Evolutionary conservation across 345 rosid genomes (phyloP), one percentile per base, ranked within the genome.

Genomic region (Jatropha curcas): DNA sequence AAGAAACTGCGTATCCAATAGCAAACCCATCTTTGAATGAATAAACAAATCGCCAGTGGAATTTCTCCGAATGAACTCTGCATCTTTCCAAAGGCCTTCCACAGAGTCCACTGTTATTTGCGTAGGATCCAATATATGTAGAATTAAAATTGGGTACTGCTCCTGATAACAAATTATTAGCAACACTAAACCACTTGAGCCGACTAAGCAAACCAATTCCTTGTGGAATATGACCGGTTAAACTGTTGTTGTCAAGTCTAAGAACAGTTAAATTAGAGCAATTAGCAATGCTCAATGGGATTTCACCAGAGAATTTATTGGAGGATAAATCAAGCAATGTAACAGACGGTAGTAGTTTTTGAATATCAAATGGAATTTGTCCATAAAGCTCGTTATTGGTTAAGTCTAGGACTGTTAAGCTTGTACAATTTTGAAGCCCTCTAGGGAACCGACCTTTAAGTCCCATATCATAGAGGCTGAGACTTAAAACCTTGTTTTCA

Each of bases 221-320:
- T 17, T 4, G 25, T 0, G 82, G 81, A 46, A 82, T 82, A 13
- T n/a, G 34, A 17, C 85, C 81, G 0, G 60, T 59, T 11, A 82
- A 67, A 65, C 34, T 43, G 46, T 79, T 82, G 60, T 71, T 17
- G 22, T 60, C 65, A 1, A 79, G 71, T 7, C 46, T 76, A 12
- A 82, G 79, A 1, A 33, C 12, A 67, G 73, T 82, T 24, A 82
- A 25, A 43, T 16, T 48, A 7, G 43, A 7, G 27, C 74, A 65
- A 46, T 79, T 56, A 10, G 71, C 76, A 53, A 76, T 58, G n/a
- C 12, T 11, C 0, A 46, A 0, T 12, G 85, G 85, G 71, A 79
- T 82, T n/a, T 68, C 52, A n/a, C 80, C 85, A 4, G 76, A 72
- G 39, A 82, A 76, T 10, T n/a, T 27, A 68, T 82, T 82, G 61